Base-by-base conservation (phyloP, 2,329 filamentous ascomycete species). In the Aspergillus flavus region DNA sequence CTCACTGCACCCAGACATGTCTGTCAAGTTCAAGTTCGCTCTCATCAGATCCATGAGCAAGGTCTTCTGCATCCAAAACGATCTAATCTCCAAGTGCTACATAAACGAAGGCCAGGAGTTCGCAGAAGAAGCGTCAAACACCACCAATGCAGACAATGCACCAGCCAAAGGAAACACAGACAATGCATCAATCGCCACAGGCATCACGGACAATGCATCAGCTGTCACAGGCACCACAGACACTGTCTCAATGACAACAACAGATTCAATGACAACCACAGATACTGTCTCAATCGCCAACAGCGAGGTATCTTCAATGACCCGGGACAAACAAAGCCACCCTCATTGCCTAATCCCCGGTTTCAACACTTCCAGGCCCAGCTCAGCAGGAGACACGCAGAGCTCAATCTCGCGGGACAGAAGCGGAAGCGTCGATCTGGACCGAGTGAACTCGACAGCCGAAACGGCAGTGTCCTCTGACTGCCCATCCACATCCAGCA, bases 61-160 rank as follows among this genome's bases (percentile, higher is more conserved):
- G 46, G 59, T 64, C 14, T 32, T 64, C 26, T 62, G 59, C 57
- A 61, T 64, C 26, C 63, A 64, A 45, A 64, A 64, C 46, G 63
- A 64, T 26, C 32, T 64, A 9, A 64, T 64, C 21, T 62, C 63
- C 36, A 55, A 48, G 21, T 64, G 57, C 26, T 62, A 64, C 46
- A 62, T 60, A 14, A 57, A 52, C 30, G 63, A 62, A 21, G 63
- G 60, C 32, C 45, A 64, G 28, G 63, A 64, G 46, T 64, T 50
- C 39, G 14, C 28, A 2, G 26, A 53, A 0, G 41, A 28, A 9
- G 6, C 46, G 3, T 6, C 57, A 7, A 39, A 16, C 26, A 10
- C 41, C 16, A 32, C 32, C 2, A 43, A 28, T 26, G 43, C 39
- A 39, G 12, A 53, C 45, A 21, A 59, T 36, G 39, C 34, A 11